A percentile compares a stretch with the other conserved stretches of the same genome.
Evolutionary conservation across 352 stramenopile species (phyloP).

Genomic region (Peronospora belbahrii): DNA sequence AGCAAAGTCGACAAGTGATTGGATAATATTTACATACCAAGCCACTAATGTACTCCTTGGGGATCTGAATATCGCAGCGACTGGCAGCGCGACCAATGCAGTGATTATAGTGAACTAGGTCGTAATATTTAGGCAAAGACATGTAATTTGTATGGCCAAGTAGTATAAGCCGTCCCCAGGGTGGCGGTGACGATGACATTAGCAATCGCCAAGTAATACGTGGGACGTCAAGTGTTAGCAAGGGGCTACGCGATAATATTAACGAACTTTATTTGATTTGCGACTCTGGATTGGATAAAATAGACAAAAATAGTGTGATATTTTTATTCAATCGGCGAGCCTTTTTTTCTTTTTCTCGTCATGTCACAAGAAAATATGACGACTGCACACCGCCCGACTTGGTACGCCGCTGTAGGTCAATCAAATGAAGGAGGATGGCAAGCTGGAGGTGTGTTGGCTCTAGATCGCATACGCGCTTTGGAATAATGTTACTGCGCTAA

Average conservation of each 20-base stretch:
- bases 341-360: neutral
- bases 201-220: neutral
- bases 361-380: constrained; percentile 36
- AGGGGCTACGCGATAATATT: too few relatives aligned
- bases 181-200: constrained; percentile 1
- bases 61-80: constrained; percentile 37
- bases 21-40: constrained; percentile 27
- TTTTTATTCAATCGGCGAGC: neutral
- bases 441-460: constrained; percentile 47
- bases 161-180: constrained; percentile 57
- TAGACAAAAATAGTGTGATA: neutral
- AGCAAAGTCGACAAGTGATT: too few relatives aligned
- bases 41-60: constrained; percentile 42
- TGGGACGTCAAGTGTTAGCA: too few relatives aligned
- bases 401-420: constrained; percentile 79
- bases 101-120: constrained; percentile 33
- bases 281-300: constrained; percentile 2
- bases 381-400: constrained; percentile 81
- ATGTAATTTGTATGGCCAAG: constrained; percentile 18
- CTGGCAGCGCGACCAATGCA: constrained; percentile 35
- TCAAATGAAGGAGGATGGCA: constrained; percentile 85
- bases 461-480: too few relatives aligned
- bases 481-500: neutral
- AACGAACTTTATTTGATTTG: constrained; percentile 7
- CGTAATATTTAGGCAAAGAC: constrained; percentile 33